Evolutionary conservation across 805 yeast genomes (phyloP).

Genomic region (Lipomyces spencermartinsiae): DNA sequence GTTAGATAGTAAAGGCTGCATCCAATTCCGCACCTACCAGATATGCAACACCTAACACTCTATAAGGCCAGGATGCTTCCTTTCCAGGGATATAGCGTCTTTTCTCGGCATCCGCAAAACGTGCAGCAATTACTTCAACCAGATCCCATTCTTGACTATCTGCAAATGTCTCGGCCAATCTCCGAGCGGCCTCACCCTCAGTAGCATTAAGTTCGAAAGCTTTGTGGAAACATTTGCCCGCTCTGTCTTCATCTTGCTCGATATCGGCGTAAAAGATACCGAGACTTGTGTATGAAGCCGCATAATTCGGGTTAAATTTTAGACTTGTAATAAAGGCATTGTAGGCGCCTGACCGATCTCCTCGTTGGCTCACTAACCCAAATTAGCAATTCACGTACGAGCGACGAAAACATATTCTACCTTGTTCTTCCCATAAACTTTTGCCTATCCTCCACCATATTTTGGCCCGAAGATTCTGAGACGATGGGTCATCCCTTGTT

Average conservation of each 20-base stretch:
- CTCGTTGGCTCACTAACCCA: slow-evolving; percentile 36
- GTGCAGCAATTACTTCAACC: slow-evolving; percentile 73
- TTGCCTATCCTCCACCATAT: slow-evolving; percentile 77
- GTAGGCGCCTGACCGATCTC: slow-evolving; percentile 57
- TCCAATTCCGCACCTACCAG: slow-evolving; percentile 64
- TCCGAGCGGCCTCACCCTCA: slow-evolving; percentile 75
- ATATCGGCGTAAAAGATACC: slow-evolving; percentile 73
- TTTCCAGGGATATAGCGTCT: slow-evolving; percentile 34
- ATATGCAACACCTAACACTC: slow-evolving; percentile 81
- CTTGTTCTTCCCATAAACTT: slow-evolving; percentile 53
- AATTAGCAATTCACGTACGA: slow-evolving; percentile 20
- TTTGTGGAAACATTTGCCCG: slow-evolving; percentile 83
- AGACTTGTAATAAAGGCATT: slow-evolving; percentile 62
- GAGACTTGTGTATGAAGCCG: slow-evolving; percentile 81
- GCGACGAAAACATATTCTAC: background rate
- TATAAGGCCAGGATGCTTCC: slow-evolving; percentile 73
- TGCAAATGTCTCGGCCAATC: slow-evolving; percentile 74
- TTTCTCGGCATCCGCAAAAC: slow-evolving; percentile 68
- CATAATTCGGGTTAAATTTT: slow-evolving; percentile 65
- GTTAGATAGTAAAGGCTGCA: slow-evolving; percentile 47
- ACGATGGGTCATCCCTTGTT: slow-evolving; percentile 58
- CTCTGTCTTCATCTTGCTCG: slow-evolving; percentile 66
- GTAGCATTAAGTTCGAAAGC: slow-evolving; percentile 87
- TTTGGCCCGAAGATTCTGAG: slow-evolving; percentile 63
- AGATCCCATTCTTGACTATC: slow-evolving; percentile 77